Conservation (phyloP, 306 rosid genomes). For the Quercus agrifolia region DNA sequence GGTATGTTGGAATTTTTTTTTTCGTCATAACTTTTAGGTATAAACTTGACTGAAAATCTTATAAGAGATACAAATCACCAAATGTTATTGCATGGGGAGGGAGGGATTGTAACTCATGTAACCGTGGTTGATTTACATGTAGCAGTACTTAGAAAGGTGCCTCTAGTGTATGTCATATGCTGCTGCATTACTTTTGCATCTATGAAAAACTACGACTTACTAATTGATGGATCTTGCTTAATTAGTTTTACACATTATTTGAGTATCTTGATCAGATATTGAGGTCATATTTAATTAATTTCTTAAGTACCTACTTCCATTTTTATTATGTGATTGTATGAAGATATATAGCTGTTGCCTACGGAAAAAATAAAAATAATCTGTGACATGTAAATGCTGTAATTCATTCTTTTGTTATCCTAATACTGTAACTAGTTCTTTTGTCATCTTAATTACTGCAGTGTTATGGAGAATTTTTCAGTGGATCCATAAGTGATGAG, state of each 20-base stretch:
- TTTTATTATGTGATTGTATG: background rate
- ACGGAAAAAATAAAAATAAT: background rate
- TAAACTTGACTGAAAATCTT: background rate
- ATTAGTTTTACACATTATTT: background rate
- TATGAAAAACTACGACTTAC: background rate
- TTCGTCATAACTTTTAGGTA: background rate
- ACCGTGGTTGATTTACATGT: background rate
- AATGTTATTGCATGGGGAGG: background rate
- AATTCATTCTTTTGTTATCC: background rate
- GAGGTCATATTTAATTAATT: background rate
- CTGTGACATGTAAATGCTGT: background rate
- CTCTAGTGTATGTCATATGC: background rate
- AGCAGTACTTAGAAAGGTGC: background rate
- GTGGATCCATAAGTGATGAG: constrained; percentile 79
- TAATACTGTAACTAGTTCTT: constrained; percentile 1
- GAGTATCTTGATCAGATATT: background rate
- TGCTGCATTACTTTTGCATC: background rate
- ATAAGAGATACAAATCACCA: background rate
- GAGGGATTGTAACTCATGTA: background rate
- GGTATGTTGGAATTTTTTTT: background rate
- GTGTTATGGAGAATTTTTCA: constrained; percentile 93
- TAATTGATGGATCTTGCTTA: background rate
- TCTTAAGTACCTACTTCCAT: background rate
- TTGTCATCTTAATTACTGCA: constrained; percentile 21
- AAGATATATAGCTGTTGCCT: background rate